Percentiles rank a stretch among this genome's conserved stretches.
These are phyloP conservation scores for Medicago lupulina DNA, from an alignment of 306 rosid genomes.

Conservation along the genomic window DNA sequence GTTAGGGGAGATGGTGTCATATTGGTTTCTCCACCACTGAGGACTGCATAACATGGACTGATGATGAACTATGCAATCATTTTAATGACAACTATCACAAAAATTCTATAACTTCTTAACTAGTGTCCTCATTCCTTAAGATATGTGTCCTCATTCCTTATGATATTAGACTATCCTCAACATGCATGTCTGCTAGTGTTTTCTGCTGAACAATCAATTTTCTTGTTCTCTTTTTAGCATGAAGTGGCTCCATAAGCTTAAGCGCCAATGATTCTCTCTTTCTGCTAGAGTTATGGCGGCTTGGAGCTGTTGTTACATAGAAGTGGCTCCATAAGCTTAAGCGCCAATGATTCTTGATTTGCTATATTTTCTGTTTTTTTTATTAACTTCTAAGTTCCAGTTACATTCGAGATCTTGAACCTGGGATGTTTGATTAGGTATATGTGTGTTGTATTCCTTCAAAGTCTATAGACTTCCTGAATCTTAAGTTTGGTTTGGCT, in stretches of 20 bases:
- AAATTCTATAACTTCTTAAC: conserved; percentile 39
- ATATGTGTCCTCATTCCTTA: conserved; percentile 32
- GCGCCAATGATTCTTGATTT: conserved; percentile 28
- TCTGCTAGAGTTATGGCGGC: conserved; percentile 33
- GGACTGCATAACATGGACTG: conserved; percentile 72
- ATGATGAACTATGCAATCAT: conserved; percentile 33
- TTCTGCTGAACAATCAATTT: conserved; percentile 24
- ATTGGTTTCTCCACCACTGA: conserved; percentile 94
- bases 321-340: conserved; percentile 32
- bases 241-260: conserved; percentile 34
- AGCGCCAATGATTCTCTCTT: conserved; percentile 24
- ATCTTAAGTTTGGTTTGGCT: neutral
- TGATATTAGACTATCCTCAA: conserved; percentile 38
- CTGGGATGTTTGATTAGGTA: no score
- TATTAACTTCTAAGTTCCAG: neutral
- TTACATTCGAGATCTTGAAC: conserved; percentile 3
- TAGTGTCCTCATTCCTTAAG: conserved; percentile 35
- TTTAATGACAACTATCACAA: conserved; percentile 33
- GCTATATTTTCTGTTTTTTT: neutral
- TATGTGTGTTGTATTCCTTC: conserved; percentile 6
- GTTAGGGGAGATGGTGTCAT: conserved; percentile 99
- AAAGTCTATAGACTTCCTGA: neutral
- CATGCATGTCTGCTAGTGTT: conserved; percentile 38
- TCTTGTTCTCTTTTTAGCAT: conserved; percentile 19
- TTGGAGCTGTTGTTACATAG: conserved; percentile 28